Base-by-base conservation (phyloP, 2,329 filamentous ascomycete genomes). In the Aspergillus arachidicola region DNA sequence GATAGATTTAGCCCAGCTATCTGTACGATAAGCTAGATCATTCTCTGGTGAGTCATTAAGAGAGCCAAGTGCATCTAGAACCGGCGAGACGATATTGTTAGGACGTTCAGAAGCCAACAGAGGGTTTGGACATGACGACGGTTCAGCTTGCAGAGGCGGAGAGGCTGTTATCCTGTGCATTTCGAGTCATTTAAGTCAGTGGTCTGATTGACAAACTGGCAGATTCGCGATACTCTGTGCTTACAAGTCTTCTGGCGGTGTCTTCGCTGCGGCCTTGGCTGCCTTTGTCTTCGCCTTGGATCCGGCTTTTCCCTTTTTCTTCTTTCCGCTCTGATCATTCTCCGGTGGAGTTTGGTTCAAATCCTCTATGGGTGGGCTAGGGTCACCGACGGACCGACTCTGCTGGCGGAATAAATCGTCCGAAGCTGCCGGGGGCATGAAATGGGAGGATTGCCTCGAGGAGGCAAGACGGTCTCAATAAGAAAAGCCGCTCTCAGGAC, bases 1-100 rank as follows among this genome's bases (percentile, higher is more conserved):
- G n/a, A 82, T 75, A 14, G 78, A 76, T 58, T 77, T 76, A 41
- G 79, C 76, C 80, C 80, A 82, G n/a, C 75, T 79, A 67, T 77
- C 77, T 6, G 79, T 81, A 50, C 78, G 73, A 46, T 71, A 69
- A 36, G 69, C 70, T 9, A 78, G 71, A 54, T 80, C 76, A 48
- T 72, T 75, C 23, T 76, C 75, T 7, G 70, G 68, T 19, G 72
- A 68, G 30, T 72, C 72, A 55, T 66, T 68, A 34, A 78, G 66
- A 16, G 76, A 73, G 23, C 70, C 77, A 19, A 80, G 69, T 19
- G 75, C 75, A 64, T 78, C 75, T 53, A 80, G 71, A n/a, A 76
- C 73, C 14, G 79, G 79, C 9, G 78, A 77, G 30, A 71, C 71
- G 36, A 76, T 71, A 45, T 69, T 62, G 57, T 70, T 72, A 55